Percentiles rank a stretch among this genome's conserved stretches.
Evolutionary conservation across 805 yeast species (phyloP).

Genomic region (Wickerhamiella musiphila): DNA sequence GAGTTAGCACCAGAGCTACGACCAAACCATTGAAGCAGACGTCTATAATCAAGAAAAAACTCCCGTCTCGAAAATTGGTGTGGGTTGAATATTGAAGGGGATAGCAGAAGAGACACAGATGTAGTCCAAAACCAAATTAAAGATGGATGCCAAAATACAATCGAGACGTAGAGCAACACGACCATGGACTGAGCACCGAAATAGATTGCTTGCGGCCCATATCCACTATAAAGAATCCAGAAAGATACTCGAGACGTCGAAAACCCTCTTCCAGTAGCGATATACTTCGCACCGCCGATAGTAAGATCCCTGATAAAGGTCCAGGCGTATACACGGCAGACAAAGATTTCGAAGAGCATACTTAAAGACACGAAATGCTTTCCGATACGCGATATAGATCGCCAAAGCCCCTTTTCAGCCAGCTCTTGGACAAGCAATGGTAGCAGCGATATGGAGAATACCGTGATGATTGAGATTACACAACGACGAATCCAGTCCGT

Average conservation of each 20-base stretch:
- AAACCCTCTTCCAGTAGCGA: constrained; percentile 70
- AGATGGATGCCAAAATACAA: constrained; percentile 63
- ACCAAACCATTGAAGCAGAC: constrained; percentile 53
- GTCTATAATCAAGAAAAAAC: constrained; percentile 78
- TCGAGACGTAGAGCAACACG: constrained; percentile 37
- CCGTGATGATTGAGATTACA: constrained; percentile 54
- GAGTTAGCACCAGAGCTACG: constrained; percentile 32
- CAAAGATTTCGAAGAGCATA: constrained; percentile 65
- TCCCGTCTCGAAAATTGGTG: constrained; percentile 85
- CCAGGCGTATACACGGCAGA: constrained; percentile 58
- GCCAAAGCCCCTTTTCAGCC: constrained; percentile 59
- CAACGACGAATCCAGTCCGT: constrained; percentile 59
- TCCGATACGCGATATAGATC: constrained; percentile 41
- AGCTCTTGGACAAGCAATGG: constrained; percentile 66
- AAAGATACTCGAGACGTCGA: constrained; percentile 60
- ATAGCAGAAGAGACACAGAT: constrained; percentile 58
- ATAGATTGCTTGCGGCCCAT: constrained; percentile 49
- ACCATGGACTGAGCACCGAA: constrained; percentile 39
- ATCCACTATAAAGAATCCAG: constrained; percentile 45
- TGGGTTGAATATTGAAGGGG: constrained; percentile 85
- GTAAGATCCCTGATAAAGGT: constrained; percentile 50
- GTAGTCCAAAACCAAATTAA: constrained; percentile 91
- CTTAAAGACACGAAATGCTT: constrained; percentile 57
- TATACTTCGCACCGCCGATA: constrained; percentile 67
- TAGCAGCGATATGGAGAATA: constrained; percentile 54